Base-by-base conservation (phyloP, 164 flowering plant genomes). In the Nymphaea thermarum region DNA sequence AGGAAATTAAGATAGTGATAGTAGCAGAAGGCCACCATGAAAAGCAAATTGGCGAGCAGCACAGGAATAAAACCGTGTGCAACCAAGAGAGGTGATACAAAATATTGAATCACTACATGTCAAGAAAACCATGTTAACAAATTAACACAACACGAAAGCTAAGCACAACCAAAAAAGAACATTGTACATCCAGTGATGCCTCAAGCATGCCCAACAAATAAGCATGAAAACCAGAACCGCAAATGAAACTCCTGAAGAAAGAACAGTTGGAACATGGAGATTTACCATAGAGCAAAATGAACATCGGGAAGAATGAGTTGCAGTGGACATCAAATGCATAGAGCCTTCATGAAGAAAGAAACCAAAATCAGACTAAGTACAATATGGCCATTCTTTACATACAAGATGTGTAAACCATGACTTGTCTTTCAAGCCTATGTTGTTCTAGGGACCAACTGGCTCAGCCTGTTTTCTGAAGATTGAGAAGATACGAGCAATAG, bases 291-390 rank as follows among this genome's bases (percentile, higher is more conserved):
- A 92, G 96, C 83, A 90, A 41, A 71, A 92, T 84, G 73, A 95
- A 95, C 85, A 89, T 73, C 18, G 99, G 99, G 87, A 92, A 92
- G 91, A 95, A 95, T 72, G 99, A 90, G 83, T 92, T 95, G 96
- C 98, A 95, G 84, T 95, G 99, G 71, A 95, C 99, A 74, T 92
- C 99, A 83, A 92, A 95, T 67, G 99, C 94, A 77, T 95, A 95
- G 71, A 95, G 73, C 99, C 99, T 95, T 75, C 85, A 86, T 17
- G 57, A 51, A 51, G 57, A 51, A 51, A 8, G 57, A 51, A 51
- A 51, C 14, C 57, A 8, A 3, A 51, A 15, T 51, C 57, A 51
- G 57, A 10, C 8, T 51, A 51, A 0, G 36, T 25, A 25, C 36
- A 25, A 25, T 25, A 25, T 25, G 36, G 36, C 36, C 36, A 25